phyloP scores from a whole-genome alignment of 2,329 filamentous ascomycete species.

The Epichloe bromicola region DNA sequence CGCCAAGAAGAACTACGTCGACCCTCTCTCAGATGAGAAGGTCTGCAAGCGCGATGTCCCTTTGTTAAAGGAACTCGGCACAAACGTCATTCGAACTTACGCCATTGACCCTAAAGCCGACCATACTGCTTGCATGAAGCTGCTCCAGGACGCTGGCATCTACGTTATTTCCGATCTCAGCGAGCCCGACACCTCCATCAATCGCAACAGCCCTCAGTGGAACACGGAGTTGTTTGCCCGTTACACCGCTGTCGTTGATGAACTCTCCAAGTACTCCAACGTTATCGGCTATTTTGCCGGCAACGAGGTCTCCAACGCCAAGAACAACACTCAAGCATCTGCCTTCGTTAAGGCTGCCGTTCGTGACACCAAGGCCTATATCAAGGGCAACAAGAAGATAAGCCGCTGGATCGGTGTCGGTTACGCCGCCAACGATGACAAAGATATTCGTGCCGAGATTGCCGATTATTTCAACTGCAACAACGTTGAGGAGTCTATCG shows the following conservation, averaged over 20 bases:
- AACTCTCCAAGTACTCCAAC: constrained; percentile 72
- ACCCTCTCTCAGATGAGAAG: constrained; percentile 63
- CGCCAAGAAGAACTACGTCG: constrained; percentile 47
- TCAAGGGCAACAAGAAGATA: constrained; percentile 66
- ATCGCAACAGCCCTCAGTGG: constrained; percentile 69
- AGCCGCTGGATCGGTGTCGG: constrained; percentile 78
- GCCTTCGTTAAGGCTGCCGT: constrained; percentile 97
- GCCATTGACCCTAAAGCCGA: constrained; percentile 69
- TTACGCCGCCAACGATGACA: constrained; percentile 92
- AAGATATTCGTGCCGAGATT: constrained; percentile 65
- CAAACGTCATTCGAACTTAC: constrained; percentile 93
- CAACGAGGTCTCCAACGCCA: constrained; percentile 88
- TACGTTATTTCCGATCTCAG: constrained; percentile 89
- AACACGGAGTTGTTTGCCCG: constrained; percentile 63
- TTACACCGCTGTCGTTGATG: constrained; percentile 76
- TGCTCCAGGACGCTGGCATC: constrained; percentile 75
- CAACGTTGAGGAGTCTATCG: constrained; percentile 50
- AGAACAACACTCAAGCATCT: constrained; percentile 78
- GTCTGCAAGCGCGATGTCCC: constrained; percentile 78
- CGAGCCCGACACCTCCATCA: constrained; percentile 71
- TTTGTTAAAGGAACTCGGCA: constrained; percentile 61
- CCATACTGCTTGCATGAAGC: constrained; percentile 74
- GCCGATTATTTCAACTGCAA: constrained; percentile 95
- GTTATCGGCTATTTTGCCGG: constrained; percentile 95
- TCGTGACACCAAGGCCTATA: constrained; percentile 90